Base-by-base conservation (phyloP, 495 filamentous ascomycete species). In the Bryoglossum gracile region DNA sequence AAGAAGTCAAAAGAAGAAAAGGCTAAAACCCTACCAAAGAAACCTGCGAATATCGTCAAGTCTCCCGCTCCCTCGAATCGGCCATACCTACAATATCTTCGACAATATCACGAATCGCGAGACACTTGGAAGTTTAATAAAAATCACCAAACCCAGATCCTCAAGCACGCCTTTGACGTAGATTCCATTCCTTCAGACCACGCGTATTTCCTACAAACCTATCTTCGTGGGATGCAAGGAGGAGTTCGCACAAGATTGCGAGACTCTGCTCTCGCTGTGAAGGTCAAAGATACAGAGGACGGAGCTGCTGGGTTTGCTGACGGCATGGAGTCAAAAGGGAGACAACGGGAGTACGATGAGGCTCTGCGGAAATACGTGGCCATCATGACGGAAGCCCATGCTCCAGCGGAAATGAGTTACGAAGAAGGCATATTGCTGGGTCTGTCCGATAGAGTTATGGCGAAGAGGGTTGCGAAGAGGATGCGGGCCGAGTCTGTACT, bases 71-170 rank as follows among this genome's bases (percentile, higher is more conserved):
- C 65, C 34, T 56, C 39, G 42, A 54, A 78, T 55, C 73, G 77
- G 37, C 77, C 81, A 4, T 80, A 87, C 48, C 75, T 94, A 30
- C 69, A 66, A 17, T 95, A 95, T 62, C 72, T 95, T 17, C 73
- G 69, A 19, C 73, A 75, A 61, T 90, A 86, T 74, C 68, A 83
- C 62, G 75, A 73, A 35, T 71, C 77, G 38, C 80, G 77, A 35
- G 64, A 71, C 0, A 69, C 66, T 30, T 95, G 89, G 89, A 95
- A 94, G 65, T 95, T 95, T 69, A 90, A 90, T 70, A 95, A 95
- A 69, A 84, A 82, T 46, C 77, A 85, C 60, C 87, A 94, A 67
- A 85, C 79, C 13, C 76, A 83, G 46, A 66, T 95, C 13, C 77
- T 95, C 63, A 90, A 89, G 67, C 79, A 92, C 61, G 64, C 86